Evolutionary conservation across 192 early-diverging fungal species (phyloP), one percentile per base, ranked within the genome.

Genomic region (Cladochytrium replicatum): DNA sequence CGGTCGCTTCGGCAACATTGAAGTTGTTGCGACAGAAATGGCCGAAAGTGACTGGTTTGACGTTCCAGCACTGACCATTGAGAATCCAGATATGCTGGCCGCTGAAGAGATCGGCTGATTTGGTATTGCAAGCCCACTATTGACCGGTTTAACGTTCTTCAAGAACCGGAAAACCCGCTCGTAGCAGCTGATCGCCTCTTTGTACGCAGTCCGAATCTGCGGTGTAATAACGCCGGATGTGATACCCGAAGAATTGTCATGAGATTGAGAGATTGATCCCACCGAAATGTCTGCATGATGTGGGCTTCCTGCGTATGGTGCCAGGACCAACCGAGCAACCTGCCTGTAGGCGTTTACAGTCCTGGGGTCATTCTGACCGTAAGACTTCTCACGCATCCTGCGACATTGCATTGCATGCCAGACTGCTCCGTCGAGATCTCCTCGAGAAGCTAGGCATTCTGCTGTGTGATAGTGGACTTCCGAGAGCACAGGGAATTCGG

Each of bases 91-190:
- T n/a, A n/a, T n/a, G n/a, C n/a, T n/a, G n/a, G n/a, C n/a, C n/a
- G n/a, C n/a, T n/a, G n/a, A n/a, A n/a, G n/a, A n/a, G n/a, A n/a
- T n/a, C n/a, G n/a, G n/a, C n/a, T n/a, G n/a, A n/a, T n/a, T n/a
- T n/a, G n/a, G n/a, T n/a, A n/a, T n/a, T n/a, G n/a, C n/a, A n/a
- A 15, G 11, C 24, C 44, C 44, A 17, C 3, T n/a, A 13, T 8
- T 9, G 23, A 15, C 13, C 30, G 30, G 28, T 6, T 22, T 38
- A 6, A 26, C 17, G 29, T 39, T 50, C 21, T 66, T 66, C 19
- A 70, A 31, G 54, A 50, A 70, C 44, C 72, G 54, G 40, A 74
- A 74, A n/a, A 71, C 59, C 38, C 67, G 66, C 44, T 74, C 72
- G 39, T 58, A 60, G 43, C 72, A 74, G 3, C 15, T 40, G 49